Evolutionary conservation across 139 green algal genomes (phyloP), one percentile per base, ranked within the genome.

Genomic region (Asterochloris erici): DNA sequence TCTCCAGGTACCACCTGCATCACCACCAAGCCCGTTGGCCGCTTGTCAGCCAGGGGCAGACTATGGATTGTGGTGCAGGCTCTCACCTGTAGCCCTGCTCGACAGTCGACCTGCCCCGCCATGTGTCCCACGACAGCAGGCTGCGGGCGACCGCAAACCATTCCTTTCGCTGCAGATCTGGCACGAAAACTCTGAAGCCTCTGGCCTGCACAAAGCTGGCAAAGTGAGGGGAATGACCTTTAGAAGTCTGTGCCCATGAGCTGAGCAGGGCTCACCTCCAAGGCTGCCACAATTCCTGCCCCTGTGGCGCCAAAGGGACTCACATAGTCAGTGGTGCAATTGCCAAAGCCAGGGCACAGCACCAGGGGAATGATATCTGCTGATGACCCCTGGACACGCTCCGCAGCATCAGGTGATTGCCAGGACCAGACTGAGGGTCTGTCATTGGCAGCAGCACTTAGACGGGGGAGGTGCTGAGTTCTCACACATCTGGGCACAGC

Each of bases 1-100:
- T 73, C 12, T 92, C 83, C 26, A 96, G 74, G 85, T 95, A 96
- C 90, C 90, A 93, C 61, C 60, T 81, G 78, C 88, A 91, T 0
- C 89, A 84, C 88, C 11, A 79, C 2, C 38, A 54, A 54, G 38
- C 38, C 38, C 38, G 38, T 54, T 6, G 38, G 38, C 38, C 38
- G 38, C 38, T 54, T 54, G 38, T 54, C 38, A 54, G 38, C 38
- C 6, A 6, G 38, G 38, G 38, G n/a, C n/a, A n/a, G 38, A 6
- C 38, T 54, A 54, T 10, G 6, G 38, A 54, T 10, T 54, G 38
- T 54, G 38, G 38, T 54, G 38, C 38, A 54, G 38, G 38, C 38
- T n/a, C 38, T 54, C 38, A 54, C 38, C 76, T 84, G 81, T 93
- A 91, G 4, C 79, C 89, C 17, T 87, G 91, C 38, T 88, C 23